Percentiles rank a stretch among this genome's conserved stretches.
Conservation (phyloP, 2,329 filamentous ascomycete genomes). For the Pyrenophora tritici-repentis region DNA sequence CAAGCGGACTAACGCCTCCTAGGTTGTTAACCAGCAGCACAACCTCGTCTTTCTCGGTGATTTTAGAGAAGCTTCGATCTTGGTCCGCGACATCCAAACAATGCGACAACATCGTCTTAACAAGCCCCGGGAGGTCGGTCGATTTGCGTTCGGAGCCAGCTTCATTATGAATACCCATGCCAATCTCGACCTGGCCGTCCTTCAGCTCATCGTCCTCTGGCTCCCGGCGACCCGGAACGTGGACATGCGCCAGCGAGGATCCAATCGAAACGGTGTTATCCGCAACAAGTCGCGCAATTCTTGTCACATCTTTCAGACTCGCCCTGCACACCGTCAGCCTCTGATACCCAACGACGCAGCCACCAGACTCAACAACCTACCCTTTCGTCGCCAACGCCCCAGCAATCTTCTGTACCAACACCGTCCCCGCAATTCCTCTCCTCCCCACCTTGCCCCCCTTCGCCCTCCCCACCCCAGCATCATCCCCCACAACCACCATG, state of each 20-base stretch:
- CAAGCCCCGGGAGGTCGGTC: constrained; percentile 50
- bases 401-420: constrained; percentile 87
- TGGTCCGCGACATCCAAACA: constrained; percentile 66
- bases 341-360: constrained; percentile 15
- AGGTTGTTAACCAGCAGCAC: constrained; percentile 77
- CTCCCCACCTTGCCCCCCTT: constrained; percentile 90
- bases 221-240: constrained; percentile 79
- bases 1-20: constrained; percentile 72
- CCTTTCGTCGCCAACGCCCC: constrained; percentile 81
- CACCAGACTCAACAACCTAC: constrained; percentile 25
- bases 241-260: constrained; percentile 86
- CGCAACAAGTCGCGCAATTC: constrained; percentile 71
- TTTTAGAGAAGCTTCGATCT: constrained; percentile 71
- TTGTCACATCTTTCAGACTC: constrained; percentile 70
- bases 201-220: constrained; percentile 63
- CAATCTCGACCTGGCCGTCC: constrained; percentile 66
- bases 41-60: constrained; percentile 65
- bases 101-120: constrained; percentile 67
- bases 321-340: constrained; percentile 36
- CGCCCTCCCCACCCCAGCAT: constrained; percentile 82
- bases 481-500: constrained; percentile 91
- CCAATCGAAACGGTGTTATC: constrained; percentile 84
- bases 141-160: constrained; percentile 52
- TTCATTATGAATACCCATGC: constrained; percentile 79
- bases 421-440: constrained; percentile 87